Percentiles rank a stretch among this genome's conserved stretches.
Evolutionary conservation across 2,329 filamentous ascomycete species (phyloP).

Genomic region (Aspergillus texensis): DNA sequence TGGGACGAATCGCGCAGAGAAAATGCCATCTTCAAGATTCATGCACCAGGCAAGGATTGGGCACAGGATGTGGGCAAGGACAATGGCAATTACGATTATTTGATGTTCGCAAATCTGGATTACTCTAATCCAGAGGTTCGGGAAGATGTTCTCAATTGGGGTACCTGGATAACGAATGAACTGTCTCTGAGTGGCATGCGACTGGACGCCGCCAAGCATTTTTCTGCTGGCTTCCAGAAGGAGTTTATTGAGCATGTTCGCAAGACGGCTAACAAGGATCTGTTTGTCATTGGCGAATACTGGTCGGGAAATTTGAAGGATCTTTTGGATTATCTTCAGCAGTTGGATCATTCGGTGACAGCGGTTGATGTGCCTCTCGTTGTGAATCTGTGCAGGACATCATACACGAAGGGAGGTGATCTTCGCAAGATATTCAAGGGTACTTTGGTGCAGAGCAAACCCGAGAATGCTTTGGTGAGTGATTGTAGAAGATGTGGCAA

Average conservation of each 20-base stretch:
- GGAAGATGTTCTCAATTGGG: constrained; percentile 68
- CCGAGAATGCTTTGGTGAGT: constrained; percentile 59
- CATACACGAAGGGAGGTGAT: constrained; percentile 59
- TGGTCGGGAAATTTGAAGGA: constrained; percentile 63
- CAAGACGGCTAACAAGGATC: constrained; percentile 52
- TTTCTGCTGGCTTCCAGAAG: constrained; percentile 65
- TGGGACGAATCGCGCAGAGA: constrained; percentile 61
- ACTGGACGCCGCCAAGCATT: constrained; percentile 74
- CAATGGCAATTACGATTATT: constrained; percentile 68
- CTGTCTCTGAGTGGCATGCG: constrained; percentile 67
- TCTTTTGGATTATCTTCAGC: constrained; percentile 61
- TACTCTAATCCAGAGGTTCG: constrained; percentile 66
- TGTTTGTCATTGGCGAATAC: constrained; percentile 71
- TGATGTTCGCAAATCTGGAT: constrained; percentile 74
- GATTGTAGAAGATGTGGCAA: neutral
- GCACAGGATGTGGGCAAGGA: constrained; percentile 62
- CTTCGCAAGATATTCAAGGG: constrained; percentile 64
- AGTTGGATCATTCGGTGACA: constrained; percentile 60
- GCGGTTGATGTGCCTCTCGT: constrained; percentile 73
- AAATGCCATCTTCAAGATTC: constrained; percentile 67
- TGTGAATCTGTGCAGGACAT: constrained; percentile 66
- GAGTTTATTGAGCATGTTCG: constrained; percentile 64
- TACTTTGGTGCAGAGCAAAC: constrained; percentile 59
- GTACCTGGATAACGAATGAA: constrained; percentile 65
- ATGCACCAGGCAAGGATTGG: constrained; percentile 61